Conservation (phyloP, 2,329 filamentous ascomycete species). For the Ophiocordyceps robertsii region DNA sequence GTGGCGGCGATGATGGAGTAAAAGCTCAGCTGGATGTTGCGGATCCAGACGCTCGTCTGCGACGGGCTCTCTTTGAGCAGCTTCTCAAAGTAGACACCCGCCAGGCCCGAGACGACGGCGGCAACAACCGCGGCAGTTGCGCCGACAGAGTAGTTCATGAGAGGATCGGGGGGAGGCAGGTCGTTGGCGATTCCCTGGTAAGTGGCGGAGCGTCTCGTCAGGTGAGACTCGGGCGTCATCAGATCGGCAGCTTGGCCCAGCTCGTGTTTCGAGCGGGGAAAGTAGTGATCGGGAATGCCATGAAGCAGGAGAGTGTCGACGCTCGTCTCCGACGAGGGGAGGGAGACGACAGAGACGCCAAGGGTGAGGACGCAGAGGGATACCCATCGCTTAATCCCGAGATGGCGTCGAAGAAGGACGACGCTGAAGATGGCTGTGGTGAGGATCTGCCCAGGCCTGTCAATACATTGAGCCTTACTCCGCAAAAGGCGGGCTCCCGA, state of each 20-base stretch:
- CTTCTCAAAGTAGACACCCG: constrained; percentile 82
- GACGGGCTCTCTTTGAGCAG: constrained; percentile 74
- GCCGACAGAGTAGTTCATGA: constrained; percentile 69
- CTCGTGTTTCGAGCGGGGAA: constrained; percentile 68
- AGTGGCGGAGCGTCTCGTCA: constrained; percentile 61
- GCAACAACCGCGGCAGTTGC: constrained; percentile 65
- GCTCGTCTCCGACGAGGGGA: constrained; percentile 48
- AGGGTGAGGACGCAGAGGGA: constrained; percentile 65
- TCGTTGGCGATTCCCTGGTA: constrained; percentile 75
- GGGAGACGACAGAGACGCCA: constrained; percentile 75
- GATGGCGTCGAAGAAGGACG: constrained; percentile 54
- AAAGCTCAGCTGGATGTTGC: constrained; percentile 88
- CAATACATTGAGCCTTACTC: not conserved
- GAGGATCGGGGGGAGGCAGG: constrained; percentile 28
- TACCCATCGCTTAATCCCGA: constrained; percentile 66
- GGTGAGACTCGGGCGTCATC: constrained; percentile 9
- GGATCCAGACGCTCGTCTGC: constrained; percentile 74
- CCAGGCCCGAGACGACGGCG: constrained; percentile 69
- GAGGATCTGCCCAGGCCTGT: constrained; percentile 45
- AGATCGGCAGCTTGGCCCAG: constrained; percentile 38
- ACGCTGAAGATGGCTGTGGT: constrained; percentile 83
- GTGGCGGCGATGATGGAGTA: constrained; percentile 87
- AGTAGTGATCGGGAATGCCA: constrained; percentile 53
- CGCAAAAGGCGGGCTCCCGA: too few relatives aligned
- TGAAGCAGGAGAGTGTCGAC: constrained; percentile 47